A percentile compares a stretch with the other conserved stretches of the same genome.
phyloP scores from a whole-genome alignment of 768 basidiomycete species.

The Calocybe gangraenosa region DNA sequence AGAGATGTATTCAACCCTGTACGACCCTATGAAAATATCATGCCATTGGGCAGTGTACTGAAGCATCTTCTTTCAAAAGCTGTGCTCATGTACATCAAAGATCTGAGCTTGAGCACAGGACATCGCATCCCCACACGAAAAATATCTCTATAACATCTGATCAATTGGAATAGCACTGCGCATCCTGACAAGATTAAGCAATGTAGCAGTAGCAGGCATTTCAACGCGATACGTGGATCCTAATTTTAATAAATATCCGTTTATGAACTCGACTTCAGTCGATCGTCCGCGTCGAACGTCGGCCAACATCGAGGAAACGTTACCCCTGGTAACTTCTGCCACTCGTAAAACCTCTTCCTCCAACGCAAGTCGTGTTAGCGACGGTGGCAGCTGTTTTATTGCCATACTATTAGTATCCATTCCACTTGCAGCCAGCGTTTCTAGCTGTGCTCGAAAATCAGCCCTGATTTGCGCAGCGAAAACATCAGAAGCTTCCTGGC shows the following conservation, averaged over 20 bases:
- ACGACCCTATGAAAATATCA: too few relatives aligned
- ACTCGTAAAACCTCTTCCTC: constrained; percentile 56
- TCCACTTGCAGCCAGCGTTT: constrained; percentile 24
- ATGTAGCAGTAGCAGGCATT: constrained; percentile 53
- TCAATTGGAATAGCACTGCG: constrained; percentile 54
- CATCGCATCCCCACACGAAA: too few relatives aligned
- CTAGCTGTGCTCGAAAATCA: constrained; percentile 33
- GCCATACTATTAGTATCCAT: constrained; percentile 21
- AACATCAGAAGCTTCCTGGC: constrained; percentile 64
- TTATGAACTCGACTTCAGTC: constrained; percentile 82
- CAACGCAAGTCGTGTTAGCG: constrained; percentile 42
- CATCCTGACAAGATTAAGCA: constrained; percentile 58
- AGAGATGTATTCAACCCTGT: background rate
- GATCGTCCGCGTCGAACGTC: constrained; percentile 58
- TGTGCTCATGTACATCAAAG: background rate
- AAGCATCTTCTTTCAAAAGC: background rate
- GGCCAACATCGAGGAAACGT: constrained; percentile 77
- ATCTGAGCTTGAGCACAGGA: background rate
- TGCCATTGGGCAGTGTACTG: background rate
- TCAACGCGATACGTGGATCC: constrained; percentile 53
- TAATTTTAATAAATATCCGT: constrained; percentile 71
- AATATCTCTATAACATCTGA: constrained; percentile 31
- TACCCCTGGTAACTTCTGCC: constrained; percentile 51
- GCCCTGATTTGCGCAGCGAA: constrained; percentile 50
- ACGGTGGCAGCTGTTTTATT: constrained; percentile 38